Base-by-base conservation (phyloP, 1,139 yeast species). In the Blastobotrys capitulatus region DNA sequence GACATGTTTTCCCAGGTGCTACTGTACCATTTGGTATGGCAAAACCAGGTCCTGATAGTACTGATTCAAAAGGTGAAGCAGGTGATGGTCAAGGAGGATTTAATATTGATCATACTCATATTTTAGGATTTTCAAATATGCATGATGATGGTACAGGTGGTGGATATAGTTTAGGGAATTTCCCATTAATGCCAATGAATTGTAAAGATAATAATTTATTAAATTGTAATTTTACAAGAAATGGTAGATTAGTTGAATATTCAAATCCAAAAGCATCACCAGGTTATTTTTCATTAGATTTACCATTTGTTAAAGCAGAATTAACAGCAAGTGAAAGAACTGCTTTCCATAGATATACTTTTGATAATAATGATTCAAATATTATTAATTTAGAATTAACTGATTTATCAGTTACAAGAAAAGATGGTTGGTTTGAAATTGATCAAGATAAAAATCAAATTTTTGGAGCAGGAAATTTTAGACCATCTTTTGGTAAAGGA, bases 61-160 rank as follows among this genome's bases (percentile, higher is more conserved):
- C 31, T 20, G 67, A 60, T 1, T 50, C 60, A n/a, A 63, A 58
- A 38, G 69, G 65, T 13, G 65, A 68, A 50, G 64, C 69, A 12
- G 25, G 25, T 22, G 25, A 22, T 22, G 25, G 25, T 22, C 70
- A 66, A 51, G 62, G 71, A 13, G 75, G 74, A 2, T 71, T 66
- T 53, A 67, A 70, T 1, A 60, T 65, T 0, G 64, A 62, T 41
- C 6, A 15, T 3, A 72, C 72, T 1, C 51, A 54, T 3, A 58
- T 71, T 26, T 57, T 59, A 20, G 74, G 72, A 8, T 59, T 71
- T 37, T 69, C 74, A 2, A 65, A 70, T 70, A 64, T 71, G 68
- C 75, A 71, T 52, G 74, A 69, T 45, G 63, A 69, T 29, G 74
- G 75, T 1, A 70, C 73, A 5, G 75, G 74, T 15, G 75, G 74